These are phyloP conservation scores for Diplodia corticola DNA, from an alignment of 2,329 filamentous ascomycete species.

Conservation along the genomic window DNA sequence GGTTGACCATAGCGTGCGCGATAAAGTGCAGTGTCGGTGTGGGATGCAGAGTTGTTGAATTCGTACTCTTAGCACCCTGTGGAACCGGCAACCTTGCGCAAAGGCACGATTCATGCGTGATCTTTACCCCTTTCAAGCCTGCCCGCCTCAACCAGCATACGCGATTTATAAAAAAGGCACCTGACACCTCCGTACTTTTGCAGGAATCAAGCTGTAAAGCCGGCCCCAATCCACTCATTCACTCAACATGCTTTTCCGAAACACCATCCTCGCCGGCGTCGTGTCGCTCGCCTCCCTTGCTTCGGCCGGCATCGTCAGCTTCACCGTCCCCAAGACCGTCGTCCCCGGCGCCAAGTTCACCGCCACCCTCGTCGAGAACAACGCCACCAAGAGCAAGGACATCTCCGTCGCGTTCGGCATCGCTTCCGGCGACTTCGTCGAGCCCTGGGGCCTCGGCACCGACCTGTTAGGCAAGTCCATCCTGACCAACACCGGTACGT, in stretches of 20 bases:
- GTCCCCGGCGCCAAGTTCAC: constrained; percentile 6
- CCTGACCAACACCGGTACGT: constrained; percentile 14
- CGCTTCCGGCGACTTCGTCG: neutral
- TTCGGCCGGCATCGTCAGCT: constrained; percentile 13
- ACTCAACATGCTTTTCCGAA: neutral
- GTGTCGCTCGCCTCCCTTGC: constrained; percentile 6
- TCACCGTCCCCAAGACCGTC: constrained; percentile 7
- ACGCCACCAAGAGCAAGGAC: constrained; percentile 7
- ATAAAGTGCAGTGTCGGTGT: neutral
- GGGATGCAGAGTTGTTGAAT: neutral
- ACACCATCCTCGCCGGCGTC: constrained; percentile 9
- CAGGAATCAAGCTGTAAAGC: neutral
- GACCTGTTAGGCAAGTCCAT: constrained; percentile 1
- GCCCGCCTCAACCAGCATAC: neutral
- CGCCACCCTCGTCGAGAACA: constrained; percentile 2
- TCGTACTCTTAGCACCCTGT: neutral
- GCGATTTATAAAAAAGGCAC: neutral
- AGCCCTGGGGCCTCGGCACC: neutral
- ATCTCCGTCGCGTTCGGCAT: constrained; percentile 13
- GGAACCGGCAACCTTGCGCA: neutral
- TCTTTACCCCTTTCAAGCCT: neutral
- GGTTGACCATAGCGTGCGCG: neutral
- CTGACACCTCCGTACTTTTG: neutral
- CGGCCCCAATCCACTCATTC: neutral
- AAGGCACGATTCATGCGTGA: constrained; percentile 4